These are phyloP conservation scores for Citrullus amarus DNA, from an alignment of 306 rosid species.

Conservation along the genomic window DNA sequence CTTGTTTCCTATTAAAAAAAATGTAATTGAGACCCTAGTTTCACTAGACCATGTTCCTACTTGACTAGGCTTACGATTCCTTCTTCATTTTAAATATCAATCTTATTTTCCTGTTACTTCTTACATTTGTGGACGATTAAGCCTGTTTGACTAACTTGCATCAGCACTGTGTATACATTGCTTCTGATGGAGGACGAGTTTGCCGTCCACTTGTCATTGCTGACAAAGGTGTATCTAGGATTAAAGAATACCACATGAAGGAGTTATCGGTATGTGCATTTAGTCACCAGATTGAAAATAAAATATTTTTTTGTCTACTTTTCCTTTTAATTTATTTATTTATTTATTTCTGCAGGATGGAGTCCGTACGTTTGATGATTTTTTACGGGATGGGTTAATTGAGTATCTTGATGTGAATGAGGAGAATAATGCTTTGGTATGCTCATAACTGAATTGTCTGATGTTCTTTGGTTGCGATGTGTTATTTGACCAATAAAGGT, in stretches of 20 bases:
- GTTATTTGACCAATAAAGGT: constrained; percentile 1
- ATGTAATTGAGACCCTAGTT: not conserved
- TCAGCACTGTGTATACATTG: constrained; percentile 73
- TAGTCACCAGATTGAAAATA: not conserved
- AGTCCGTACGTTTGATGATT: constrained; percentile 66
- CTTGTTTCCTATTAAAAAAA: no score
- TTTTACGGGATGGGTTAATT: constrained; percentile 72
- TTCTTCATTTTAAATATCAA: not conserved
- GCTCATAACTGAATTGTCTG: constrained; percentile 13
- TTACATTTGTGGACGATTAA: not conserved
- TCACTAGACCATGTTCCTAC: not conserved
- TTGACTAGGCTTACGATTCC: not conserved
- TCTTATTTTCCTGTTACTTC: not conserved
- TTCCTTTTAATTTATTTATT: constrained; percentile 10
- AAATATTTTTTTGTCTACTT: not conserved
- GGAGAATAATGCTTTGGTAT: constrained; percentile 90
- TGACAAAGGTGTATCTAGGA: constrained; percentile 74
- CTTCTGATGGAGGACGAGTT: constrained; percentile 98
- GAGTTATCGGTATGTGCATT: constrained; percentile 55
- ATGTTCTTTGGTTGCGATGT: constrained; percentile 7
- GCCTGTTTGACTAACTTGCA: constrained; percentile 14
- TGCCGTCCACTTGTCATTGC: constrained; percentile 95
- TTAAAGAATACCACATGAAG: constrained; percentile 83
- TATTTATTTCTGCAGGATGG: constrained; percentile 42
- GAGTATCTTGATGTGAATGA: constrained; percentile 97